Percentiles rank a stretch among this genome's conserved stretches.
These are phyloP conservation scores for Emergomyces pasteurianus DNA, from an alignment of 2,329 filamentous ascomycete genomes.

Conservation along the genomic window DNA sequence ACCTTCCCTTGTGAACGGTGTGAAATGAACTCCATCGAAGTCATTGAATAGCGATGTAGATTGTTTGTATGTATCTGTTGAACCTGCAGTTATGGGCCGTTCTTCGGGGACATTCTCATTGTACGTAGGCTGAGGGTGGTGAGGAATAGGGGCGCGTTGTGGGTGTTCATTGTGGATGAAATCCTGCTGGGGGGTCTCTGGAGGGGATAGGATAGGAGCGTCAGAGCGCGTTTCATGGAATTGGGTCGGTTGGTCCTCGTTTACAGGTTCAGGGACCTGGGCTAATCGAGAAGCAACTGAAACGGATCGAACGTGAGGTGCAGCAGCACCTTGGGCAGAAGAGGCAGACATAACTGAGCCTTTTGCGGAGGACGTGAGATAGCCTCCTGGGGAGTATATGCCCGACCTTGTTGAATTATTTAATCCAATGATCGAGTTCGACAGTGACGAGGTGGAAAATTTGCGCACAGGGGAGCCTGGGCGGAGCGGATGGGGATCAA, in stretches of 20 bases:
- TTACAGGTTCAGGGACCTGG: constrained; percentile 29
- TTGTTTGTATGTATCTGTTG: constrained; percentile 36
- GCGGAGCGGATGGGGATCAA: background rate
- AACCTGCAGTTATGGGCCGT: constrained; percentile 29
- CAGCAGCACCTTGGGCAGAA: constrained; percentile 15
- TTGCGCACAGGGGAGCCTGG: constrained; percentile 15
- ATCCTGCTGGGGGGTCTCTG: constrained; percentile 5
- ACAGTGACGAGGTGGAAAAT: constrained; percentile 27
- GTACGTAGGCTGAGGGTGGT: background rate
- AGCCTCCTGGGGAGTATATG: constrained; percentile 29
- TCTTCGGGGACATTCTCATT: constrained; percentile 9
- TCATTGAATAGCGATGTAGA: constrained; percentile 34
- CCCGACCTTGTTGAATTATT: constrained; percentile 26
- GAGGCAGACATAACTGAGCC: constrained; percentile 30
- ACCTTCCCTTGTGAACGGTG: constrained; percentile 17
- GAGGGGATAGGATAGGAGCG: constrained; percentile 12
- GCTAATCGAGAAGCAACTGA: constrained; percentile 28
- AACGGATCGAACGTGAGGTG: constrained; percentile 23
- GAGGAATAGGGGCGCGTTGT: background rate
- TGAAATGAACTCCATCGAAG: constrained; percentile 40
- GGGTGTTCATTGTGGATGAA: background rate
- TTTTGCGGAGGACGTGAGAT: constrained; percentile 29
- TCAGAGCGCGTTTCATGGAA: constrained; percentile 12
- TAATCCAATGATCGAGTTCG: constrained; percentile 29
- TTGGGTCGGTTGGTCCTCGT: constrained; percentile 20